Conservation (phyloP, 495 filamentous ascomycete species). For the Durotheca rogersii region DNA sequence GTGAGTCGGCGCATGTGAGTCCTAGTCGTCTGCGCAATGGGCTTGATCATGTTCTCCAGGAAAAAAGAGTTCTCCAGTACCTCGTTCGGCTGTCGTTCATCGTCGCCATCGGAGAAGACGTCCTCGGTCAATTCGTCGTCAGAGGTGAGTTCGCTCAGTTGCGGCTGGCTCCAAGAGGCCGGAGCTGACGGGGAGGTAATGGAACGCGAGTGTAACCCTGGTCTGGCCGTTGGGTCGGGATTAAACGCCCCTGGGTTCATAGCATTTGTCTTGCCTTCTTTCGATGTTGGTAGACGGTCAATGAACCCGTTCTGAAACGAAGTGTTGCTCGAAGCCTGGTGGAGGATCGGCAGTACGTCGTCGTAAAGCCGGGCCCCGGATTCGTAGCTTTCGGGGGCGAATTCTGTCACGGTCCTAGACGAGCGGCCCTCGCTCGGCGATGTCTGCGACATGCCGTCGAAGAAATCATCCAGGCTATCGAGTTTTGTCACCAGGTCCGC, state of each 20-base stretch:
- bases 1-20: slow-evolving; percentile 68
- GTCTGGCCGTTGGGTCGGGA: slow-evolving; percentile 38
- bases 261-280: slow-evolving; percentile 55
- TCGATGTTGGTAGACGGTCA: slow-evolving; percentile 59
- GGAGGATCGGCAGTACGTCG: slow-evolving; percentile 86
- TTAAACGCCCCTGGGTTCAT: slow-evolving; percentile 66
- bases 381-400: slow-evolving; percentile 63
- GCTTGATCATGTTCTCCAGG: slow-evolving; percentile 66
- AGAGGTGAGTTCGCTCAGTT: slow-evolving; percentile 58
- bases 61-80: slow-evolving; percentile 58
- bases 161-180: slow-evolving; percentile 53
- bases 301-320: slow-evolving; percentile 89
- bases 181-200: slow-evolving; percentile 67
- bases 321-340: slow-evolving; percentile 62
- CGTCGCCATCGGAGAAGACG: slow-evolving; percentile 55
- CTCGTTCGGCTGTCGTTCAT: slow-evolving; percentile 44
- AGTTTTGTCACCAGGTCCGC: slow-evolving; percentile 87
- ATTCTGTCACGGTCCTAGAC: slow-evolving; percentile 64
- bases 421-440: slow-evolving; percentile 57
- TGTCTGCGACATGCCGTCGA: slow-evolving; percentile 61
- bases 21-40: slow-evolving; percentile 52
- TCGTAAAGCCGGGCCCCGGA: slow-evolving; percentile 87
- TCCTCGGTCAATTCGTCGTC: slow-evolving; percentile 52
- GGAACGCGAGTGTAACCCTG: slow-evolving; percentile 67
- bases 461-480: slow-evolving; percentile 93